A percentile compares a stretch with the other conserved stretches of the same genome.
phyloP scores from a whole-genome alignment of 2,329 filamentous ascomycete species.

The Cladosporium sphaerospermum region DNA sequence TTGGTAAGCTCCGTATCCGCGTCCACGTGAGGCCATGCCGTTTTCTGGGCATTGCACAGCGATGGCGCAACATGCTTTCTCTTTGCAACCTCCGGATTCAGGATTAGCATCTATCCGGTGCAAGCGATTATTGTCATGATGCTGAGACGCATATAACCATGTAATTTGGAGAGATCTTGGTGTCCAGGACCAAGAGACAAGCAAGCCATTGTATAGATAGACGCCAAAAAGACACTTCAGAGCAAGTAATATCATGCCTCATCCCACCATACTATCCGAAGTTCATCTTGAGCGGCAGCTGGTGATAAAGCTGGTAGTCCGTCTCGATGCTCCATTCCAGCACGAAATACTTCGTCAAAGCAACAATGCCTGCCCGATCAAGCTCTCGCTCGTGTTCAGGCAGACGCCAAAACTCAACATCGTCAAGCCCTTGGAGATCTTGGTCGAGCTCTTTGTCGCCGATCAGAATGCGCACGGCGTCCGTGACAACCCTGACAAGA shows the following conservation, averaged over 20 bases:
- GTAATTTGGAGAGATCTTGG: too few species aligned
- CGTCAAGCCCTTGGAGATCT: background rate
- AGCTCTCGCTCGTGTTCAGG: background rate
- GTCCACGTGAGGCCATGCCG: too few species aligned
- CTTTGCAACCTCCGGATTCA: too few species aligned
- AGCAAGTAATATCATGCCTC: background rate
- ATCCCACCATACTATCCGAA: background rate
- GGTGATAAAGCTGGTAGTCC: conserved; percentile 2
- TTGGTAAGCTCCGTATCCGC: too few species aligned
- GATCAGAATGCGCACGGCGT: background rate
- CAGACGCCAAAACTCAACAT: background rate
- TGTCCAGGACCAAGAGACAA: too few species aligned
- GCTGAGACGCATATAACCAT: too few species aligned
- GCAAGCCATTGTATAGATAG: too few species aligned
- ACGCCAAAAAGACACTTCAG: background rate
- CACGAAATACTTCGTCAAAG: background rate
- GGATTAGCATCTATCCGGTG: too few species aligned
- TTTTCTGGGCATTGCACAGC: too few species aligned
- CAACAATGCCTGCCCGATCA: background rate
- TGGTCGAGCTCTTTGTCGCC: background rate
- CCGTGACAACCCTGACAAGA: background rate
- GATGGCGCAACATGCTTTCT: too few species aligned
- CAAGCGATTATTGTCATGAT: too few species aligned
- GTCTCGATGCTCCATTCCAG: background rate
- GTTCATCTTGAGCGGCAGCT: background rate